Conservation (phyloP, 169 alveolate genomes). For the Neospora caninum region DNA sequence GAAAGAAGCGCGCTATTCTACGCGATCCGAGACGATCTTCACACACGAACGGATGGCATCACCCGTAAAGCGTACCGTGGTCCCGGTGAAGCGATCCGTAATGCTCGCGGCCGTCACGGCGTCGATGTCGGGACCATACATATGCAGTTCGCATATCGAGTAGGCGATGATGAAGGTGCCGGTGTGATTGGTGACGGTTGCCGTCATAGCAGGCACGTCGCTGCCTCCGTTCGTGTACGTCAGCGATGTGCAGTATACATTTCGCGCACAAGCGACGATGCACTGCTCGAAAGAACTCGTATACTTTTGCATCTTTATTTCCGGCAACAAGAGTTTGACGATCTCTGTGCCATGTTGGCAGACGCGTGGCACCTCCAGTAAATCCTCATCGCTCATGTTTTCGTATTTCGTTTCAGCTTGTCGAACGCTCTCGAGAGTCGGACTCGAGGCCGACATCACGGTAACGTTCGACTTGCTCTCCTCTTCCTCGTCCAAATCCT, state of each 20-base stretch:
- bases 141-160: slow-evolving; percentile 58
- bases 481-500: not conserved
- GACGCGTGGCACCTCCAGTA: not conserved
- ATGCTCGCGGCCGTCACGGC: not conserved
- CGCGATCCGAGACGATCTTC: too few relatives aligned
- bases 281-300: slow-evolving; percentile 50
- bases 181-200: slow-evolving; percentile 58
- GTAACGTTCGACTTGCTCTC: not conserved
- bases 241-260: slow-evolving; percentile 65
- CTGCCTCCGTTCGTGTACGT: slow-evolving; percentile 40
- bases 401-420: not conserved
- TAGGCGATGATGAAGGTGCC: slow-evolving; percentile 46
- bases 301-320: slow-evolving; percentile 52
- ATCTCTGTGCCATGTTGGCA: not conserved
- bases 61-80: not conserved
- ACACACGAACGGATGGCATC: too few relatives aligned
- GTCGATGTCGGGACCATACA: slow-evolving; percentile 31
- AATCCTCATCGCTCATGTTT: not conserved
- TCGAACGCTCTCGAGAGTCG: not conserved
- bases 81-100: not conserved
- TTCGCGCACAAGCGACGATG: slow-evolving; percentile 43
- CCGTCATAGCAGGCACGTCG: not conserved
- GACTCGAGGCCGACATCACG: not conserved
- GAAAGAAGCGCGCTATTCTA: too few relatives aligned
- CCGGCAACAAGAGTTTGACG: slow-evolving; percentile 16